Evolutionary conservation across 2,329 filamentous ascomycete genomes (phyloP).

Genomic region (Alternaria solani): DNA sequence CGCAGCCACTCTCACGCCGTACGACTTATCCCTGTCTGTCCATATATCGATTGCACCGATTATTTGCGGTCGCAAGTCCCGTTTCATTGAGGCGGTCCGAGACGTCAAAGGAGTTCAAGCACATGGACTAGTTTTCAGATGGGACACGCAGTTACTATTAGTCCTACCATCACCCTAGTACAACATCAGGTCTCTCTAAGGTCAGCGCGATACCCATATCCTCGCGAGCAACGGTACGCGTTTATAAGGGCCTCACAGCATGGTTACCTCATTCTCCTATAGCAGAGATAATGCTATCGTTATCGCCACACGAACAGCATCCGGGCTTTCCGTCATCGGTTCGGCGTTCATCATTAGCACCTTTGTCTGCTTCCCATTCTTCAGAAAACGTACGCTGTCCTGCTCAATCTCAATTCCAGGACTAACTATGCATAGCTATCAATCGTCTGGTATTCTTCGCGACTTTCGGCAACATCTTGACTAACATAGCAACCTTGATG

Average conservation of each 20-base stretch:
- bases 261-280: constrained; percentile 21
- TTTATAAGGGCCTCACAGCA: background rate
- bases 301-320: constrained; percentile 72
- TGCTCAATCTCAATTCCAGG: background rate
- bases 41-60: background rate
- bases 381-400: constrained; percentile 67
- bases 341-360: constrained; percentile 76
- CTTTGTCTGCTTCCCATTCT: constrained; percentile 71
- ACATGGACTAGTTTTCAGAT: background rate
- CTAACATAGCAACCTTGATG: constrained; percentile 79
- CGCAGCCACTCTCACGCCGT: background rate
- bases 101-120: background rate
- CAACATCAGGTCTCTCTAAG: background rate
- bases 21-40: background rate
- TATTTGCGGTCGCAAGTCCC: background rate
- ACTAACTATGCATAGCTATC: constrained; percentile 60
- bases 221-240: background rate
- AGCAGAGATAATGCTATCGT: constrained; percentile 58
- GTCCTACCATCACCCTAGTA: background rate
- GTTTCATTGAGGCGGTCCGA: background rate
- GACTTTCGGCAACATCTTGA: constrained; percentile 80
- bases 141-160: background rate
- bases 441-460: constrained; percentile 86
- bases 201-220: background rate
- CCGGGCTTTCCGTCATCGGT: constrained; percentile 74